Conservation (phyloP, 495 filamentous ascomycete genomes). For the Aspergillus avenaceus region DNA sequence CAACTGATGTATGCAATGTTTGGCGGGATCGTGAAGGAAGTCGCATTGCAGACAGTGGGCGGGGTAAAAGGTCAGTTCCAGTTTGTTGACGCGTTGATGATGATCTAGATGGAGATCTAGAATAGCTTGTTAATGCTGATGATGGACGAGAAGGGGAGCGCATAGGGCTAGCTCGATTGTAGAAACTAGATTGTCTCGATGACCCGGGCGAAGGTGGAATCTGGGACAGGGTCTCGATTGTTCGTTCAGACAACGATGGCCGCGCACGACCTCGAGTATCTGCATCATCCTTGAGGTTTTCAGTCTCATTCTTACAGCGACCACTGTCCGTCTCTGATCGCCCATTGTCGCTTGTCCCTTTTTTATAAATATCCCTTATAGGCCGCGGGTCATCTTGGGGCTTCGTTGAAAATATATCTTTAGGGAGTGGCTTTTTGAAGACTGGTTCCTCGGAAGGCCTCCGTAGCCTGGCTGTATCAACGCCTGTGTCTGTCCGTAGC, state of each 20-base stretch:
- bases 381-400: slow-evolving; percentile 8
- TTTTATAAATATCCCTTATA: slow-evolving; percentile 15
- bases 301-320: slow-evolving; percentile 3
- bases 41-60: slow-evolving; percentile 26
- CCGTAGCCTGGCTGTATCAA: slow-evolving; percentile 32
- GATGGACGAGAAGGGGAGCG: slow-evolving; percentile 51
- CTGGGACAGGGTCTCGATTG: slow-evolving; percentile 61
- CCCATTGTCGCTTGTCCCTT: slow-evolving; percentile 14
- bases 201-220: slow-evolving; percentile 61
- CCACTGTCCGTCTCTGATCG: slow-evolving; percentile 16
- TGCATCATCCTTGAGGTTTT: slow-evolving; percentile 5
- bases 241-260: slow-evolving; percentile 64
- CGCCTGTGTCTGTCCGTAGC: slow-evolving; percentile 37
- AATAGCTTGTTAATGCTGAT: slow-evolving; percentile 48
- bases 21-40: slow-evolving; percentile 31
- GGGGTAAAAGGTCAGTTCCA: slow-evolving; percentile 22
- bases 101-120: slow-evolving; percentile 47
- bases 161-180: slow-evolving; percentile 52
- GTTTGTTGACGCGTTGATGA: slow-evolving; percentile 29
- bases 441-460: slow-evolving; percentile 39
- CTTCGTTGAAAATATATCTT: slow-evolving; percentile 25
- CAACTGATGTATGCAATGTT: slow-evolving; percentile 14
- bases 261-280: slow-evolving; percentile 32
- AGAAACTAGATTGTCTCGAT: slow-evolving; percentile 58
- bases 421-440: slow-evolving; percentile 33